A percentile compares a stretch with the other conserved stretches of the same genome.
These are phyloP conservation scores for Podospora pseudocomata DNA, from an alignment of 495 filamentous ascomycete genomes.

Conservation along the genomic window DNA sequence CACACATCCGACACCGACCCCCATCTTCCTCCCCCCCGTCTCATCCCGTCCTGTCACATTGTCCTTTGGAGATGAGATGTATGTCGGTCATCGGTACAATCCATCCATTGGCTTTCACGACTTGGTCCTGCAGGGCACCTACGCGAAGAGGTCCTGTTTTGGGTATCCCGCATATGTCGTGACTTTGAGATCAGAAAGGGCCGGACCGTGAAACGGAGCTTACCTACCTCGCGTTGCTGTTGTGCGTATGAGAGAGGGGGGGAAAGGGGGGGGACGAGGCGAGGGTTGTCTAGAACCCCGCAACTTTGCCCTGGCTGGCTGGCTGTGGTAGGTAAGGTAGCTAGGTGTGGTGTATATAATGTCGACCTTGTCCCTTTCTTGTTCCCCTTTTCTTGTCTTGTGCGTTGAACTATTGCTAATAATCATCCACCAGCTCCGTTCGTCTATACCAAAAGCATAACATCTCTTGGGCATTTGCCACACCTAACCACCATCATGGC, in stretches of 20 bases:
- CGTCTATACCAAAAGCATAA: no score
- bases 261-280: background rate
- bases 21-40: background rate
- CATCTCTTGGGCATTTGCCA: background rate
- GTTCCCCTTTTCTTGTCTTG: background rate
- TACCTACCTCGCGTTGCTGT: background rate
- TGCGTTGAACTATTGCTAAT: background rate
- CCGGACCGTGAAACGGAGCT: background rate
- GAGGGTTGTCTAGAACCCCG: background rate
- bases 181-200: background rate
- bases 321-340: background rate
- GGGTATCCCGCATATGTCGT: slow-evolving; percentile 1
- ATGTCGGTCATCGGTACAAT: background rate
- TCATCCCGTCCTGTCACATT: background rate
- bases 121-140: background rate
- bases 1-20: background rate
- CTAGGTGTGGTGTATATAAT: background rate
- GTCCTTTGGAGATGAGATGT: background rate
- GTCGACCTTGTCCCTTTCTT: background rate
- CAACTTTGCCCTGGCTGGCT: background rate
- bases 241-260: background rate
- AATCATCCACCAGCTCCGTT: background rate
- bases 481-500: slow-evolving; percentile 27
- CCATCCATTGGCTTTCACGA: background rate
- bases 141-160: background rate